Percentiles rank a stretch among this genome's conserved stretches.
Conservation (phyloP, 768 basidiomycete species). For the Leccinum broughii region DNA sequence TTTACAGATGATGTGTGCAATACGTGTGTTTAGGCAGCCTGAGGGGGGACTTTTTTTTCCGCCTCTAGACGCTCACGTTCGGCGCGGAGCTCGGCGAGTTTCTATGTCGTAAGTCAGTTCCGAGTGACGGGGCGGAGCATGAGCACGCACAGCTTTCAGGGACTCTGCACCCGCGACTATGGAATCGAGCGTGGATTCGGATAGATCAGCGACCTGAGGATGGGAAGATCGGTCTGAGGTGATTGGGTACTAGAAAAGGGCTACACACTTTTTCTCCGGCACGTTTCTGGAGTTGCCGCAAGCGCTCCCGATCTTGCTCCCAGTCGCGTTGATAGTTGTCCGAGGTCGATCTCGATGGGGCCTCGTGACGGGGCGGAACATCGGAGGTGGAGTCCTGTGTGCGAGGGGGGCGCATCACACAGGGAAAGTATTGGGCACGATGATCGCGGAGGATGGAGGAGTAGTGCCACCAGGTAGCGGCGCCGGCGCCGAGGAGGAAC, state of each 20-base stretch:
- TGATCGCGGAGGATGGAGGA: constrained; percentile 45
- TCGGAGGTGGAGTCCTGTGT: constrained; percentile 10
- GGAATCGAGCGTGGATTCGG: constrained; percentile 66
- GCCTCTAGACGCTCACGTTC: constrained; percentile 44
- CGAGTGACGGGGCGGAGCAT: neutral
- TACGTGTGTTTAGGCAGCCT: constrained; percentile 28
- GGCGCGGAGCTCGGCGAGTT: constrained; percentile 28
- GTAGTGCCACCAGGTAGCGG: constrained; percentile 40
- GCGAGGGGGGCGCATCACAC: constrained; percentile 27
- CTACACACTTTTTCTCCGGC: constrained; percentile 50
- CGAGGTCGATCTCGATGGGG: constrained; percentile 4
- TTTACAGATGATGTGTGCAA: constrained; percentile 18
- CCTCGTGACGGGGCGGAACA: constrained; percentile 9
- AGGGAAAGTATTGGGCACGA: constrained; percentile 32
- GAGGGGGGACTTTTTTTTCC: constrained; percentile 39
- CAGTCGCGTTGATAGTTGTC: constrained; percentile 34
- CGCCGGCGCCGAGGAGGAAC: constrained; percentile 62
- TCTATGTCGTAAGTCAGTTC: constrained; percentile 28
- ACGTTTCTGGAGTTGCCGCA: constrained; percentile 46
- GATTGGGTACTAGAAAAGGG: neutral
- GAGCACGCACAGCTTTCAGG: constrained; percentile 54
- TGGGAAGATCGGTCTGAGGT: neutral
- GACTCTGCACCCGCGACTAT: constrained; percentile 56
- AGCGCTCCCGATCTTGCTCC: constrained; percentile 49
- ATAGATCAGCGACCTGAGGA: constrained; percentile 56